Evolutionary conservation across 108 stramenopile genomes (phyloP).

Genomic region (Phaeodactylum tricornutum): DNA sequence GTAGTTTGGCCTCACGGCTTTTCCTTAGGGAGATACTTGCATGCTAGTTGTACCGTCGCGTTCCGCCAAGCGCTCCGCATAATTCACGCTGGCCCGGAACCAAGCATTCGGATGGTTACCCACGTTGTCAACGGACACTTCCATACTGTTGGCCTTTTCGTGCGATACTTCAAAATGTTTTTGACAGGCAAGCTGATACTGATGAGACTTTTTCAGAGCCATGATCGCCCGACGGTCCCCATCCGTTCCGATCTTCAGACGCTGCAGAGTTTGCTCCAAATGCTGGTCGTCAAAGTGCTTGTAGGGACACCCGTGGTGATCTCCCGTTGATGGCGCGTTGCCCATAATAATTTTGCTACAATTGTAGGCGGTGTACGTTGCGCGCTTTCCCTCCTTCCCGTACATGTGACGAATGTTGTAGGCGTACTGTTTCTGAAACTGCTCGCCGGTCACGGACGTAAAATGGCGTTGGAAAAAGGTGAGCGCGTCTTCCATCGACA

Average conservation of each 20-base stretch:
- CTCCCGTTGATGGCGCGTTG: constrained; percentile 58
- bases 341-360: constrained; percentile 92
- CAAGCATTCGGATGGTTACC: constrained; percentile 98
- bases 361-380: constrained; percentile 81
- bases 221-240: constrained; percentile 59
- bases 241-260: constrained; percentile 42
- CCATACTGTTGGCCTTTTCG: constrained; percentile 33
- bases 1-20: too few relatives aligned
- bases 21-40: too few relatives aligned
- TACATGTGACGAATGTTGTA: constrained; percentile 96
- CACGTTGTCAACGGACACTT: constrained; percentile 68
- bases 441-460: constrained; percentile 67
- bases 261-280: constrained; percentile 39
- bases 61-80: too few relatives aligned
- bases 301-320: constrained; percentile 98
- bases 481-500: constrained; percentile 88
- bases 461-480: constrained; percentile 89
- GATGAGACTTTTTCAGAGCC: constrained; percentile 52
- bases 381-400: constrained; percentile 97
- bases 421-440: constrained; percentile 88
- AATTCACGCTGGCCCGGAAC: constrained; percentile 76
- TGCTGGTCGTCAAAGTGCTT: constrained; percentile 78
- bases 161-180: constrained; percentile 92
- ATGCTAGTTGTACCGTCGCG: too few relatives aligned
- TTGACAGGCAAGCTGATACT: constrained; percentile 90